phyloP scores from a whole-genome alignment of 129 eudicot species.

The Flaveria sonorensis region DNA sequence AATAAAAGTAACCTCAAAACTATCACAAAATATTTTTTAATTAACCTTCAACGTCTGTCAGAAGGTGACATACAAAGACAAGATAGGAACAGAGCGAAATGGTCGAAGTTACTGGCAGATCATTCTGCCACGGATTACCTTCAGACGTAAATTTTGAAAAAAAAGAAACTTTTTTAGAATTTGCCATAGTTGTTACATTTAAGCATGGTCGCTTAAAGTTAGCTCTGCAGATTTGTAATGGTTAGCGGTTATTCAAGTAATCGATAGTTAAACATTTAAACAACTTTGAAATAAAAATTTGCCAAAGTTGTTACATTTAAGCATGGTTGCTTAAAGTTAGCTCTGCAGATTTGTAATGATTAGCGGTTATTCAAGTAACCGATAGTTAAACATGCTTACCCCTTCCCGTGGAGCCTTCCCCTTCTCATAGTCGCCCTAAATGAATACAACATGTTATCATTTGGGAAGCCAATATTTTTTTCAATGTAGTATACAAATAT shows the following conservation, averaged over 20 bases:
- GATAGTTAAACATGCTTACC: slow-evolving; percentile 19
- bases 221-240: background rate
- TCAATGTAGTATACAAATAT: background rate
- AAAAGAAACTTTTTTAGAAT: background rate
- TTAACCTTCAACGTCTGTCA: too few species aligned
- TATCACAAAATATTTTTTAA: too few species aligned
- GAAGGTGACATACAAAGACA: too few species aligned
- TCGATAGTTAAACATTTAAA: background rate
- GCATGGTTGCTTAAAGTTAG: background rate
- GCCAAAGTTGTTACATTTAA: slow-evolving; percentile 7
- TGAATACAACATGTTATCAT: slow-evolving; percentile 6
- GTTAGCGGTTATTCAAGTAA: background rate
- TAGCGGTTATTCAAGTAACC: background rate
- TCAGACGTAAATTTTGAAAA: background rate
- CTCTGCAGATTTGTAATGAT: background rate
- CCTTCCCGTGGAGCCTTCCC: slow-evolving; percentile 37
- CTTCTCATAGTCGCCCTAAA: slow-evolving; percentile 35
- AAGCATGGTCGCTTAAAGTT: background rate
- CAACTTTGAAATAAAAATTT: background rate
- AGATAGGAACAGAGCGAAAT: too few species aligned
- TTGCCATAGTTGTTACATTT: slow-evolving; percentile 1
- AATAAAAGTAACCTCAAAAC: too few species aligned
- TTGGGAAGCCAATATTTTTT: slow-evolving; percentile 14
- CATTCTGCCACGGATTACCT: background rate
- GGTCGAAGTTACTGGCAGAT: background rate